phyloP scores from a whole-genome alignment of 2,329 filamentous ascomycete species.

The Monosporascus sp. region DNA sequence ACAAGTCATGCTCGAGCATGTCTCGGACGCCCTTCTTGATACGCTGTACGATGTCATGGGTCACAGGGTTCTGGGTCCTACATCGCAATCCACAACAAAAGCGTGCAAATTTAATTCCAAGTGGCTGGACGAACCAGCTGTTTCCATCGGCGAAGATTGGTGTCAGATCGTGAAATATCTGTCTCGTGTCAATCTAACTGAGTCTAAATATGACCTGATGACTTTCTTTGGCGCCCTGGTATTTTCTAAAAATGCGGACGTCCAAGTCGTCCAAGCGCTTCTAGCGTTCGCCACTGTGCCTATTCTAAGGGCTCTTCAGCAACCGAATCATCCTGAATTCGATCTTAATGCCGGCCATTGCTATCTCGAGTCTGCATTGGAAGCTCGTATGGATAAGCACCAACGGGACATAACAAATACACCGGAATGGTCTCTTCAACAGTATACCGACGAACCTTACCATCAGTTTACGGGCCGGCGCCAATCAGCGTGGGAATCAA shows the following conservation, averaged over 20 bases:
- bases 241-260: slow-evolving; percentile 15
- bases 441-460: background rate
- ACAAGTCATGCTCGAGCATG: background rate
- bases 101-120: background rate
- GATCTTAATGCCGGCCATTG: slow-evolving; percentile 9
- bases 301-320: slow-evolving; percentile 4
- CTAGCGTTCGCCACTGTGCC: slow-evolving; percentile 23
- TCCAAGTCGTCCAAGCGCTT: slow-evolving; percentile 21
- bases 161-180: slow-evolving; percentile 15
- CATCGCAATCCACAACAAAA: background rate
- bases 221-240: slow-evolving; percentile 21
- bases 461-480: background rate
- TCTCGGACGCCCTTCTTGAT: background rate
- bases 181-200: background rate
- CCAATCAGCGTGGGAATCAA: background rate
- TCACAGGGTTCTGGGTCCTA: background rate
- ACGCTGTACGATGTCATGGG: background rate
- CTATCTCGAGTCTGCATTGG: background rate
- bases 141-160: slow-evolving; percentile 16
- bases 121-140: slow-evolving; percentile 1
- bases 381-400: background rate
- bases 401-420: background rate
- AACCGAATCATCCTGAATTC: slow-evolving; percentile 6
- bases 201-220: slow-evolving; percentile 23
- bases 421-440: background rate